Conservation (phyloP, 768 basidiomycete species). For the Pleurotus eryngii region DNA sequence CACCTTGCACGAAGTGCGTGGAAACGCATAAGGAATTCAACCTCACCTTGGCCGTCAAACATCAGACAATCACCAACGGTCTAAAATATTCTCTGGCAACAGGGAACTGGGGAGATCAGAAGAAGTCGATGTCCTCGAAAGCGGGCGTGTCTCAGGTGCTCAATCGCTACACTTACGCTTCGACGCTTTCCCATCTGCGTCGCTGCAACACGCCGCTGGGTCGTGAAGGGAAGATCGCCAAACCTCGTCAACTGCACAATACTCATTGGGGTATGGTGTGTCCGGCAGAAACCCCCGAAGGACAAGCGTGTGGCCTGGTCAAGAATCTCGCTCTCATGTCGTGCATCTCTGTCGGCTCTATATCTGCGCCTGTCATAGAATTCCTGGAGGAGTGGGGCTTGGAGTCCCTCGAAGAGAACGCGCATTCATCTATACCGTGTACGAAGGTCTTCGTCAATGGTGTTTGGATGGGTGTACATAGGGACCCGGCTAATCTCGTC, state of each 20-base stretch:
- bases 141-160: slow-evolving; percentile 99
- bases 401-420: slow-evolving; percentile 92
- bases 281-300: slow-evolving; percentile 98
- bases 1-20: slow-evolving; percentile 67
- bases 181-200: slow-evolving; percentile 95
- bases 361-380: slow-evolving; percentile 94
- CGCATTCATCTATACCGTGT: slow-evolving; percentile 73
- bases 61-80: slow-evolving; percentile 96
- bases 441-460: slow-evolving; percentile 99
- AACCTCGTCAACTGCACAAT: slow-evolving; percentile 98
- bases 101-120: slow-evolving; percentile 99
- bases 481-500: slow-evolving; percentile 89
- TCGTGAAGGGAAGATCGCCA: slow-evolving; percentile 98
- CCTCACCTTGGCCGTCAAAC: slow-evolving; percentile 87
- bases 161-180: slow-evolving; percentile 98
- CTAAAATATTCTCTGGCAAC: slow-evolving; percentile 97
- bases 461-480: slow-evolving; percentile 99
- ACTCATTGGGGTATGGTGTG: slow-evolving; percentile 99
- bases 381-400: slow-evolving; percentile 99
- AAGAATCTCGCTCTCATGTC: slow-evolving; percentile 98
- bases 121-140: slow-evolving; percentile 96
- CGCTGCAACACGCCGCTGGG: slow-evolving; percentile 98
- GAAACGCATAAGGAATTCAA: slow-evolving; percentile 96
- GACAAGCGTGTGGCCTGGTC: slow-evolving; percentile 98
- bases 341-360: slow-evolving; percentile 96